Base-by-base conservation (phyloP, 495 filamentous ascomycete species). In the Penicillium dipodomyicola region DNA sequence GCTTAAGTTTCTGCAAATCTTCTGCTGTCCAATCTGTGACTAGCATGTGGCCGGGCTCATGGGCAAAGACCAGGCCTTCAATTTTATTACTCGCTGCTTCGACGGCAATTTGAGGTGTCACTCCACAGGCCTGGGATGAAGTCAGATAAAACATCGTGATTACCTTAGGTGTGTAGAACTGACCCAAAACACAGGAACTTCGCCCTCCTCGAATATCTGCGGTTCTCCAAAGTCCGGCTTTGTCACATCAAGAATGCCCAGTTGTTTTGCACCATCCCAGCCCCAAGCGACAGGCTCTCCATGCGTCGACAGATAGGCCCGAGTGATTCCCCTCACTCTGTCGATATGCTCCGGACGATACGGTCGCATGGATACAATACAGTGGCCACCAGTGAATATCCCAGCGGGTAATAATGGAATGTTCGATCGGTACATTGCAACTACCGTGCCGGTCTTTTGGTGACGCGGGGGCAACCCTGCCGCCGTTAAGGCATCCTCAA, bases 211-310 rank as follows among this genome's bases (percentile, higher is more conserved):
- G 20, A 67, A 68, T 2, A 71, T 43, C 15, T 74, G 75, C 11
- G 48, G 59, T 40, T 77, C 67, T 0, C 80, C 77, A 70, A 72
- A 82, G 47, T 80, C 75, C 14, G 78, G 78, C 12, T n/a, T 39
- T 29, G 56, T 46, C 25, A 82, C 68, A 64, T 81, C 72, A 25
- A 55, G 35, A 43, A 85, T 78, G 0, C 81, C 78, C 37, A 85
- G 50, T 37, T 57, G 49, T 55, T 64, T 59, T 12, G 76, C 63
- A 1, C 72, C 79, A 4, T 81, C 77, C 82, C 80, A 85, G 1
- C 81, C 82, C 81, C 80, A 84, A 10, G 77, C 81, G 23, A 85
- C 69, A 1, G 83, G 81, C 66, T 84, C 81, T n/a, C 81, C 81
- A 56, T 83, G 82, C 17, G 78, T 80, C 4, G 71, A 62, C 11